These are phyloP conservation scores for Boletus rubescentipes DNA, from an alignment of 768 basidiomycete species.

Conservation along the genomic window DNA sequence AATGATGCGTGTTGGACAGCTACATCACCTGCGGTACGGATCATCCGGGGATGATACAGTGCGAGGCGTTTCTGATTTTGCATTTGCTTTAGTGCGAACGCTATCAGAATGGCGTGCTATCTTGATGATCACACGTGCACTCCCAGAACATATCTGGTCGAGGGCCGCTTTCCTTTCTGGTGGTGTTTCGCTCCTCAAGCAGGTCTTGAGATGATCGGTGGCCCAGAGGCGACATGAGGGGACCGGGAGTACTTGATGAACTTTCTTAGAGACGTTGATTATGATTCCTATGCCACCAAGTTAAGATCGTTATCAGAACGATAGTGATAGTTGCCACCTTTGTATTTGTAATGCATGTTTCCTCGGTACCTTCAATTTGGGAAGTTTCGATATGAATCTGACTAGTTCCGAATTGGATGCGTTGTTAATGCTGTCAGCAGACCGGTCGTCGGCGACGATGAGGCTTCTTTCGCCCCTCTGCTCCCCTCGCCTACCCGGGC, in stretches of 20 bases:
- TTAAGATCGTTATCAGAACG: slow-evolving; percentile 1
- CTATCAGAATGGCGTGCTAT: slow-evolving; percentile 21
- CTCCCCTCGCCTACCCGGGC: neutral
- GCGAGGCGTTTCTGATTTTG: slow-evolving; percentile 21
- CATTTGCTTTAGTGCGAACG: slow-evolving; percentile 23
- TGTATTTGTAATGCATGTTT: neutral
- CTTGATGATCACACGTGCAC: slow-evolving; percentile 24
- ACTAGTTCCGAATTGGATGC: neutral
- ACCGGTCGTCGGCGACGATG: neutral
- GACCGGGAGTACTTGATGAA: neutral
- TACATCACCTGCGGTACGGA: slow-evolving; percentile 28
- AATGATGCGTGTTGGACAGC: slow-evolving; percentile 11
- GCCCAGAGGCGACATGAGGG: neutral
- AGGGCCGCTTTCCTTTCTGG: slow-evolving; percentile 16
- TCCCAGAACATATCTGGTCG: slow-evolving; percentile 6
- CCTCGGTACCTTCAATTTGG: slow-evolving; percentile 10
- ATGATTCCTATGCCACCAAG: neutral
- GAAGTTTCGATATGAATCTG: neutral
- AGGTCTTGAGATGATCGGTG: slow-evolving; percentile 7
- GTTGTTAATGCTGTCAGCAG: neutral
- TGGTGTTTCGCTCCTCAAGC: slow-evolving; percentile 8
- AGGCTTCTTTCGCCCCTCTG: slow-evolving; percentile 1
- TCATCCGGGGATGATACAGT: slow-evolving; percentile 25
- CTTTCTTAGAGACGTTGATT: neutral
- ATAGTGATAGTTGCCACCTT: neutral